Base-by-base conservation (phyloP, 352 stramenopile species). In the Phytophthora gonapodyides region DNA sequence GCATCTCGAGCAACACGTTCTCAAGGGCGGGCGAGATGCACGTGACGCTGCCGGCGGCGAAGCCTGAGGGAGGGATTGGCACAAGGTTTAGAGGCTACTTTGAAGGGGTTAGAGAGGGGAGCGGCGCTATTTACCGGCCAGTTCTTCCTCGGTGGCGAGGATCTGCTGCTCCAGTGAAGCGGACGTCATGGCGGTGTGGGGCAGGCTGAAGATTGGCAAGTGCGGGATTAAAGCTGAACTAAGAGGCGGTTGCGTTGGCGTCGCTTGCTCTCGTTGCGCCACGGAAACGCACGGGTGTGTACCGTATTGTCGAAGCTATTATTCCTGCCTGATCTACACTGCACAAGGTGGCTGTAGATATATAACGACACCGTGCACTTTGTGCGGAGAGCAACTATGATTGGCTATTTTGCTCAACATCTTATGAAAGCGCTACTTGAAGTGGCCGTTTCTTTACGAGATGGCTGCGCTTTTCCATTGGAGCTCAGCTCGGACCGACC, bases 1-100 rank as follows among this genome's bases (percentile, higher is more conserved):
- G 76, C 60, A 94, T 87, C 50, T 92, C 80, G 45, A 87, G 64
- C 40, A 94, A 61, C 54, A 93, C 77, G 38, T 79, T 70, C 57
- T 80, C 62, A 11, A 93, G 67, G 40, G 75, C 68, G 7, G 81
- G 73, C 34, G 83, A 73, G 67, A 80, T 77, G 61, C 57, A 64
- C n/a, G 57, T 74, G 17, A 61, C 68, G 16, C 77, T 67, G 24
- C 81, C 78, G 4, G 69, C 67, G 3, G 76, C 81, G 51, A 93
- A 93, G 19, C 30, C 81, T 90, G 63, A 16, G 45, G 7, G 47
- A 2, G 37, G 19, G 24, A 24, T 3, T 24, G 27, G 1, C 27
- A 16, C 4, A 52, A 16, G 43, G 19, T 17, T 19, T 61, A 5
- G 7, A 15, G 19, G 27, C 24, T 42, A 63, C 1, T 24, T 24